Evolutionary conservation across 352 stramenopile genomes (phyloP).

Genomic region (Blastocystis sp.): DNA sequence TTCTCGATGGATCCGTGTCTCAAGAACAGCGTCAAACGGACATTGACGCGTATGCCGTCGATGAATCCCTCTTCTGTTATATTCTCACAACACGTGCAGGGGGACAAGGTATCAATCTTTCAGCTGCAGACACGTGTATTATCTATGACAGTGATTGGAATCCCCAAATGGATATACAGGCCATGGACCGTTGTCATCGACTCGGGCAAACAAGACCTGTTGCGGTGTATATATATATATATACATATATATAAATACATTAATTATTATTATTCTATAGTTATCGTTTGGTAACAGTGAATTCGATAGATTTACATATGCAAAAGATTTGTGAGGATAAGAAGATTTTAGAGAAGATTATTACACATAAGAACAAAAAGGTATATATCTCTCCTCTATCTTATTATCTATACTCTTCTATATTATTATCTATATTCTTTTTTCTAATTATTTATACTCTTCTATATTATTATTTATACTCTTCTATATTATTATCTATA

Average conservation of each 20-base stretch:
- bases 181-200: slow-evolving; percentile 66
- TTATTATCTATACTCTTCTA: no score
- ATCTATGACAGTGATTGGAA: slow-evolving; percentile 99
- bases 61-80: slow-evolving; percentile 70
- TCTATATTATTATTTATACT: no score
- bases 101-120: slow-evolving; percentile 86
- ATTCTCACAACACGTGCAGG: slow-evolving; percentile 83
- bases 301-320: slow-evolving; percentile 20
- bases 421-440: no score
- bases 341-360: slow-evolving; percentile 18
- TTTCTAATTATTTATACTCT: no score
- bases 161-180: slow-evolving; percentile 74
- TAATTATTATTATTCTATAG: background rate
- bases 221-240: slow-evolving; percentile 6
- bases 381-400: no score
- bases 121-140: slow-evolving; percentile 89
- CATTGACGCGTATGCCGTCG: slow-evolving; percentile 88
- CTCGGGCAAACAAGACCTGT: slow-evolving; percentile 52
- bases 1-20: slow-evolving; percentile 78
- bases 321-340: slow-evolving; percentile 32
- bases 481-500: no score
- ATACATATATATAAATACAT: no score
- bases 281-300: slow-evolving; percentile 24
- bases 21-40: slow-evolving; percentile 79
- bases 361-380: slow-evolving; percentile 22